phyloP scores from a whole-genome alignment of 306 rosid species.

The Astragalus glycyphyllos region DNA sequence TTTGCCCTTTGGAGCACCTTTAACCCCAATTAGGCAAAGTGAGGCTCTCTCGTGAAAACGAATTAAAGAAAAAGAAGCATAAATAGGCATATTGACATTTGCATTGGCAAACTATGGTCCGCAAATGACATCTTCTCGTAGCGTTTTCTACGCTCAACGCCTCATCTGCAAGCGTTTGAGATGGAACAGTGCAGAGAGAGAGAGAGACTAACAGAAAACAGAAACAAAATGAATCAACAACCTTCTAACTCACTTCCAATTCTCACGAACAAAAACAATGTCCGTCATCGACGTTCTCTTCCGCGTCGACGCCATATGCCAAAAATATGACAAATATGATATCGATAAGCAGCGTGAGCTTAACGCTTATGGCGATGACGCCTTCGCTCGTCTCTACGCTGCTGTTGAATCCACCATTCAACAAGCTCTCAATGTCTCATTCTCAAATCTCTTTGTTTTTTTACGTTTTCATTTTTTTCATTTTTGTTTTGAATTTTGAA shows the following conservation, averaged over 20 bases:
- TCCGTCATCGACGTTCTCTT: constrained; percentile 74
- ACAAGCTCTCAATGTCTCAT: constrained; percentile 51
- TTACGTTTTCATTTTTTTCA: neutral
- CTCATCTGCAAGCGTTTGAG: constrained; percentile 38
- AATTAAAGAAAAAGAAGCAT: neutral
- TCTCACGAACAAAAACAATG: constrained; percentile 44
- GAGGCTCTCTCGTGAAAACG: neutral
- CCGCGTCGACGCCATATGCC: constrained; percentile 79
- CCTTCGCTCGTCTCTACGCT: constrained; percentile 65
- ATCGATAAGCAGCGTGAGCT: constrained; percentile 76
- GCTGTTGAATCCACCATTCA: constrained; percentile 57
- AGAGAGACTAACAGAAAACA: constrained; percentile 7
- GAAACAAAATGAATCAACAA: neutral
- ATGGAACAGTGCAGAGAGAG: constrained; percentile 36
- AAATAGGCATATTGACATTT: neutral
- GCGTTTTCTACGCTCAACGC: constrained; percentile 55
- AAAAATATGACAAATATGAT: constrained; percentile 65
- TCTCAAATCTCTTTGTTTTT: neutral
- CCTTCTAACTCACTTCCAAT: neutral
- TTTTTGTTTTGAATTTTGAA: neutral
- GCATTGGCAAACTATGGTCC: constrained; percentile 26
- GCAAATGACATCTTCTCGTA: neutral
- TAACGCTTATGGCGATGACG: constrained; percentile 72
- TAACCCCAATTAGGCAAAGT: too few relatives aligned
- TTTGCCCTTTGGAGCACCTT: too few relatives aligned